Evolutionary conservation across 148 eudicot species (phyloP), one percentile per base, ranked within the genome.

Genomic region (Spergularia bocconei): DNA sequence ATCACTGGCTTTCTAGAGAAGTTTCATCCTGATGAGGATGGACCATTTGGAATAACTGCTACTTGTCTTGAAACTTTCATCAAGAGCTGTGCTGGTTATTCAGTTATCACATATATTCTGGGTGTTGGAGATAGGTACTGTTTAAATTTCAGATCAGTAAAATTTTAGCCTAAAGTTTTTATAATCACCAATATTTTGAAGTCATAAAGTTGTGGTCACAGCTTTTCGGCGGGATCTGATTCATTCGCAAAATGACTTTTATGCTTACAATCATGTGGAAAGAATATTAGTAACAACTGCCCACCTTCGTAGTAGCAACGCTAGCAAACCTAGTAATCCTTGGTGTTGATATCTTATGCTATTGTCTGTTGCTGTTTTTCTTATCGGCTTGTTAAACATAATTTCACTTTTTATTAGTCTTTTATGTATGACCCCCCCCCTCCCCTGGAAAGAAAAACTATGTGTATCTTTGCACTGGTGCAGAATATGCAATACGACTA

Each of bases 51-150:
- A 69, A 90, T 95, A 61, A 95, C 98, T 52, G 90, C 98, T 21
- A 92, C 97, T 39, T 95, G 98, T 76, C 90, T 95, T 59, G 98
- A 95, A 76, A 95, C 98, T 65, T 95, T 95, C 73, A 95, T 92
- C 63, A 95, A 92, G 85, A 95, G 98, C 71, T 95, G 98, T 84
- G 98, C 98, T 73, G 98, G 98, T 52, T 95, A 95, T 76, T 95
- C 93, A 8, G 98, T 95, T 80, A 95, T 95, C 74, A 95, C 98
- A 33, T 95, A 95, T 79, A 95, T 95, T 70, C 80, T 95, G 73
- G 98, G 98, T 72, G 88, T 95, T 82, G 98, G 98, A 77, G 98
- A 95, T 87, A 92, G 97, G 98, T 94, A 82, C 80, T 74, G 61
- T 25, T 29, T 39, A 65, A 33, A 17, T 70, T 59, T 44, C 50